Base-by-base conservation (phyloP, 176 grass and related monocot genomes). In the Rhynchospora tenuis region DNA sequence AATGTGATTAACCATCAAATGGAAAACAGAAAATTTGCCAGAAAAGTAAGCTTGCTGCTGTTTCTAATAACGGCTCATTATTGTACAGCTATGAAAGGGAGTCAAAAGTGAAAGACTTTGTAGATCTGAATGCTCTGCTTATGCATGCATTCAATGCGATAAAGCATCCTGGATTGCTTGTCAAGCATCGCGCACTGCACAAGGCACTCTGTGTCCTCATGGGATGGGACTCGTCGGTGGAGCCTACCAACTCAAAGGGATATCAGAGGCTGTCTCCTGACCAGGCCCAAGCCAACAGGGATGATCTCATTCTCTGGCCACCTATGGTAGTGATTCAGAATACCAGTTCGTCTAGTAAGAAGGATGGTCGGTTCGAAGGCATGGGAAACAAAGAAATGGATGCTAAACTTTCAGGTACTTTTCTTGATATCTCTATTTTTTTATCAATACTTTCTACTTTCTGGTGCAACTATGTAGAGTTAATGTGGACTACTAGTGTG, bases 161-260 rank as follows among this genome's bases (percentile, higher is more conserved):
- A 91, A 97, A 38, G 33, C 33, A 88, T 91, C 48, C 73, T 46
- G 92, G 95, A 61, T 80, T 84, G 83, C 92, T 88, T 84, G 89
- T 89, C 83, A 92, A 99, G 83, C 96, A 99, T 87, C 82, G 92
- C 86, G 96, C 92, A 14, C 87, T 99, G 70, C 96, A 99, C 91
- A 99, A 93, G 89, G 96, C 96, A 1, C 64, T 99, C 71, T 99
- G 93, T 89, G 89, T 99, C 80, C 91, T 99, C 83, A 93, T 95
- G 89, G 96, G 96, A 85, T 95, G 96, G 96, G 88, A 93, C 87
- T 90, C 91, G 12, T 86, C 88, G n/a, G 64, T 87, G 86, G 88
- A 82, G 59, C 96, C 96, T 86, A 84, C 88, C 76, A 83, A 91
- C 87, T 93, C 87, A 45, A 99, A 82, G 22, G 73, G 74, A 61